Conservation (phyloP, 352 stramenopile species). For the Pythium angustatum region DNA sequence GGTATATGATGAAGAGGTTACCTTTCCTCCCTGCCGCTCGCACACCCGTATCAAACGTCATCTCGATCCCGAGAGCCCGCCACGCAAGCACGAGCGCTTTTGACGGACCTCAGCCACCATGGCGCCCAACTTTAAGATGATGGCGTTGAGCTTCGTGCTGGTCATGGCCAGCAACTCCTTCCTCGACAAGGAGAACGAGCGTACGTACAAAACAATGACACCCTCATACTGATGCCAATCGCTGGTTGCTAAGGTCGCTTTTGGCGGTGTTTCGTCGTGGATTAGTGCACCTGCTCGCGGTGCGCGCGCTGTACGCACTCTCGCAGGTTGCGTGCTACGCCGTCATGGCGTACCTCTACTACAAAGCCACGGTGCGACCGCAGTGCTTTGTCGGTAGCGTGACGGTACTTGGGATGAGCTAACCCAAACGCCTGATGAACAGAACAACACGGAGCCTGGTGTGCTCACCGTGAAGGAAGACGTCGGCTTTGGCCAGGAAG, state of each 20-base stretch:
- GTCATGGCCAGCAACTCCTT: slow-evolving; percentile 64
- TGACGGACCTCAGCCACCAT: slow-evolving; percentile 31
- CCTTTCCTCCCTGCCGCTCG: not conserved
- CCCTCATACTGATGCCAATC: too few relatives aligned
- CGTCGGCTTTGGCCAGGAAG: slow-evolving; percentile 70
- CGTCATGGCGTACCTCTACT: slow-evolving; percentile 58
- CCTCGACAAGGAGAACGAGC: slow-evolving; percentile 59
- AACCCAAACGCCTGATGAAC: not conserved
- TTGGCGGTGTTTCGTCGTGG: not conserved
- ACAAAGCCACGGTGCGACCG: slow-evolving; percentile 48
- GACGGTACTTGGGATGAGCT: too few relatives aligned
- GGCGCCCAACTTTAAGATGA: slow-evolving; percentile 81
- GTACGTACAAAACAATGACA: slow-evolving; percentile 33
- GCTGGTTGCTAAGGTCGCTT: slow-evolving; percentile 4
- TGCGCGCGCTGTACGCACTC: slow-evolving; percentile 56
- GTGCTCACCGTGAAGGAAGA: slow-evolving; percentile 79
- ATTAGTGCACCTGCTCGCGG: slow-evolving; percentile 54
- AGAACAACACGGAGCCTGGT: slow-evolving; percentile 80
- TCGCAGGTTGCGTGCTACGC: slow-evolving; percentile 74
- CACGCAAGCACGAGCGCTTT: slow-evolving; percentile 7
- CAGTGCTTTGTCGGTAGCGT: too few relatives aligned
- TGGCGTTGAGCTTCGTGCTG: slow-evolving; percentile 66
- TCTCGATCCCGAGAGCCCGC: not conserved
- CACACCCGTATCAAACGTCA: slow-evolving; percentile 13
- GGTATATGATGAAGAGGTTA: slow-evolving; percentile 2